Percentiles rank a stretch among this genome's conserved stretches.
phyloP scores from a whole-genome alignment of 2,329 filamentous ascomycete species.

The Alternaria solani region DNA sequence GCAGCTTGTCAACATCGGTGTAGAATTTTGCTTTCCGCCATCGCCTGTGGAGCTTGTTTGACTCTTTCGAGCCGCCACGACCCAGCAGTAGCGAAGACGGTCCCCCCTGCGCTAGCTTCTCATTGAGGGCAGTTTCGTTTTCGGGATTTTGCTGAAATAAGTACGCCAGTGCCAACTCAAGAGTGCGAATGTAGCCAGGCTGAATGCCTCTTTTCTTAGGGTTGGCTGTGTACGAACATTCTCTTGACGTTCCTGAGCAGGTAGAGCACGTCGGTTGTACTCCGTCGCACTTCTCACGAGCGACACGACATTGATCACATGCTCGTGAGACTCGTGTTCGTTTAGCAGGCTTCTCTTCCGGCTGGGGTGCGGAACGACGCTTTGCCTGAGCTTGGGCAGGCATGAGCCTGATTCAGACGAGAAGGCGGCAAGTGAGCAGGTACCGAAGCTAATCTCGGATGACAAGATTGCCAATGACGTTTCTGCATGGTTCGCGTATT shows the following conservation, averaged over 20 bases:
- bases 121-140: conserved; percentile 65
- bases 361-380: conserved; percentile 31
- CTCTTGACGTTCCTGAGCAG: conserved; percentile 68
- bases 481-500: conserved; percentile 10
- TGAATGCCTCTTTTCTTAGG: conserved; percentile 80
- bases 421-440: background rate
- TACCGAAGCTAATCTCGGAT: conserved; percentile 6
- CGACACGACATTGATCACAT: conserved; percentile 72
- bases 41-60: conserved; percentile 65
- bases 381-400: conserved; percentile 37
- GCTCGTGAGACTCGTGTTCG: conserved; percentile 72
- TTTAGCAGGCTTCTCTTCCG: conserved; percentile 49
- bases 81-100: conserved; percentile 60
- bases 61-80: conserved; percentile 59
- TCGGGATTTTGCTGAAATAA: conserved; percentile 69
- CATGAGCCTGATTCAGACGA: conserved; percentile 26
- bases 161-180: conserved; percentile 74
- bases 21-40: conserved; percentile 71
- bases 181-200: conserved; percentile 78
- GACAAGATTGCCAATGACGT: conserved; percentile 5
- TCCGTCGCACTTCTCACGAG: conserved; percentile 77
- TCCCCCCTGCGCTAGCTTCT: conserved; percentile 60
- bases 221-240: conserved; percentile 75
- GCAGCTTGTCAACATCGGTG: conserved; percentile 68
- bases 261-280: conserved; percentile 71